Conservation (phyloP, 73 alveolate species). For the Paramecium octaurelia region DNA sequence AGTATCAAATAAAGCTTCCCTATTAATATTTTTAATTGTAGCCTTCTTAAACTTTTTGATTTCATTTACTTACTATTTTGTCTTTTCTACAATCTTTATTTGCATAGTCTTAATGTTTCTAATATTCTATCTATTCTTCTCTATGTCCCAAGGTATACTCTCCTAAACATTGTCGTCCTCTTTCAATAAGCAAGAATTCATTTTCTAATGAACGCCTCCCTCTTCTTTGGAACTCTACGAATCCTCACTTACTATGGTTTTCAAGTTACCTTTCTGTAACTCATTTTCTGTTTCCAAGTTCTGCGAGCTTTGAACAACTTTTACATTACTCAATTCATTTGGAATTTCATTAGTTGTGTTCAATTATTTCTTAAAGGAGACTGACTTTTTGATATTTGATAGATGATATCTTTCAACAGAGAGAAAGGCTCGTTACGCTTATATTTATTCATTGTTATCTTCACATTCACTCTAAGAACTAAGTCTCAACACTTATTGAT, state of each 20-base stretch:
- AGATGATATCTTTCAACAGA: not conserved
- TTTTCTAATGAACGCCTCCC: not conserved
- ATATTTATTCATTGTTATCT: not conserved
- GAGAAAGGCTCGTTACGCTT: not conserved
- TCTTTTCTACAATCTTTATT: not conserved
- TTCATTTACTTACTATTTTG: not conserved
- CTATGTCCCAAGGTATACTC: not conserved
- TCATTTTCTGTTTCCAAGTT: not conserved
- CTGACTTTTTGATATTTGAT: not conserved
- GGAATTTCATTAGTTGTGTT: not conserved
- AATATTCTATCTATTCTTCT: not conserved
- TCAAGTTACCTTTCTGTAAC: not conserved
- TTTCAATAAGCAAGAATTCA: not conserved
- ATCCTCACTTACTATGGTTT: not conserved
- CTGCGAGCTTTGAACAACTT: not conserved
- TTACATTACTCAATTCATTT: not conserved
- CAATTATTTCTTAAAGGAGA: not conserved
- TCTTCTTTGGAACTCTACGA: not conserved
- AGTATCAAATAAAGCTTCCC: not conserved
- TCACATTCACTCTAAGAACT: not conserved
- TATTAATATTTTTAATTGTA: not conserved
- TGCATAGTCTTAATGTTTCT: not conserved
- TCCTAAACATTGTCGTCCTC: not conserved
- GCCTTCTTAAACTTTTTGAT: not conserved
- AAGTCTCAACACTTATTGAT: not conserved